Base-by-base conservation (phyloP, 2,329 filamentous ascomycete species). In the Trichophyton mentagrophytes region DNA sequence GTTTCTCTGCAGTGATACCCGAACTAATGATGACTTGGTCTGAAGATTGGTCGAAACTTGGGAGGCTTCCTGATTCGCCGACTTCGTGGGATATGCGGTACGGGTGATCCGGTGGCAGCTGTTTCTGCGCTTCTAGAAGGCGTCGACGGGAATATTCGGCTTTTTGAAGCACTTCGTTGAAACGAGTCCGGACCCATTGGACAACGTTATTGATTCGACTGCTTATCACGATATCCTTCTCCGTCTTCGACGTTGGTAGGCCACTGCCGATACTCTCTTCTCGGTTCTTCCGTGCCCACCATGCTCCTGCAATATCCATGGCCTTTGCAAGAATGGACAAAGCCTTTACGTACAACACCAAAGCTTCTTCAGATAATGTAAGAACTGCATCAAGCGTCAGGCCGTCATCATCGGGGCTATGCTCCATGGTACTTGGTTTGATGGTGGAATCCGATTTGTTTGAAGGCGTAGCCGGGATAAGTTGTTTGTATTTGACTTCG, bases 121-220 rank as follows among this genome's bases (percentile, higher is more conserved):
- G 83, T 71, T 85, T 87, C 72, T 99, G 93, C 3, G 88, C 90
- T 64, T 95, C 89, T 51, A 90, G 79, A 57, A 99, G 80, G 71
- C 91, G 95, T 55, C 91, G 79, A 55, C 90, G 88, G n/a, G 96
- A 90, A 65, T 96, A 82, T 69, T 97, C 92, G 0, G 91, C 91
- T 77, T 99, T 99, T 74, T 96, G 91, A 63, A 97, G 78, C 44
- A 95, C 93, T 71, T 97, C 93, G 70, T 99, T 99, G 80, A 99
- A 99, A 3, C 92, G 88, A 66, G 81, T 83, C 38, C 93, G 88
- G 60, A 95, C 87, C 93, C 92, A 99, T 72, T 96, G 92, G 0
- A 99, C 93, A 7, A 95, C 90, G 46, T 87, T 88, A 69, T 96
- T 96, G 73, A 99, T 90, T 57, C 90, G 85, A 56, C 83, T 80